These are phyloP conservation scores for Elsinoe perseae DNA, from an alignment of 2,329 filamentous ascomycete species.

Conservation along the genomic window DNA sequence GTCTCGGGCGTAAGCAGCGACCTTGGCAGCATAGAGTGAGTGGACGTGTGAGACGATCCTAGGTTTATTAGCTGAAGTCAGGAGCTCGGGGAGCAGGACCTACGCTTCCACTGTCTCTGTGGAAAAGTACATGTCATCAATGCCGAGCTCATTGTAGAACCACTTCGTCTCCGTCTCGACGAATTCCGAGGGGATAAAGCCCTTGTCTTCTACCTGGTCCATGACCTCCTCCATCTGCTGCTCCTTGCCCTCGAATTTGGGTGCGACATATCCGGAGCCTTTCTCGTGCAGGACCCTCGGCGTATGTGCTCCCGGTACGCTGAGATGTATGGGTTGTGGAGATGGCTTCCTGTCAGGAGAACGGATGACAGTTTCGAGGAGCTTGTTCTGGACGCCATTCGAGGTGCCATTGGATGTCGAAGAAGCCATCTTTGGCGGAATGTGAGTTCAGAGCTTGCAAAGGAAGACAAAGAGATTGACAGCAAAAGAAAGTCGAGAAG, in stretches of 20 bases:
- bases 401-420: constrained; percentile 4
- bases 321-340: constrained; percentile 80
- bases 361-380: constrained; percentile 48
- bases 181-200: constrained; percentile 78
- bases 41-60: constrained; percentile 85
- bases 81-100: constrained; percentile 17
- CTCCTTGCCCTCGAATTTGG: constrained; percentile 85
- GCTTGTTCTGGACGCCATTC: constrained; percentile 43
- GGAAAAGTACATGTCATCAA: constrained; percentile 97
- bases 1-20: constrained; percentile 84
- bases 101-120: constrained; percentile 71
- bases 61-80: constrained; percentile 20
- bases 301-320: constrained; percentile 52
- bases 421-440: constrained; percentile 8
- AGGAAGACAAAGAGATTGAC: constrained; percentile 3
- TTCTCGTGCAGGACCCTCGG: constrained; percentile 76
- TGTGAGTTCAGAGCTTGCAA: neutral
- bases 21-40: constrained; percentile 92
- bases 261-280: constrained; percentile 88
- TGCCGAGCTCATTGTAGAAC: constrained; percentile 97
- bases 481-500: neutral
- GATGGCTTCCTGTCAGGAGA: constrained; percentile 62
- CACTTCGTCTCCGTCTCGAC: constrained; percentile 81
- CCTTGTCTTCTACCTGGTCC: constrained; percentile 66
- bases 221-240: constrained; percentile 89